Conservation (phyloP, 1,139 yeast species). For the Yamadazyma dendronema region DNA sequence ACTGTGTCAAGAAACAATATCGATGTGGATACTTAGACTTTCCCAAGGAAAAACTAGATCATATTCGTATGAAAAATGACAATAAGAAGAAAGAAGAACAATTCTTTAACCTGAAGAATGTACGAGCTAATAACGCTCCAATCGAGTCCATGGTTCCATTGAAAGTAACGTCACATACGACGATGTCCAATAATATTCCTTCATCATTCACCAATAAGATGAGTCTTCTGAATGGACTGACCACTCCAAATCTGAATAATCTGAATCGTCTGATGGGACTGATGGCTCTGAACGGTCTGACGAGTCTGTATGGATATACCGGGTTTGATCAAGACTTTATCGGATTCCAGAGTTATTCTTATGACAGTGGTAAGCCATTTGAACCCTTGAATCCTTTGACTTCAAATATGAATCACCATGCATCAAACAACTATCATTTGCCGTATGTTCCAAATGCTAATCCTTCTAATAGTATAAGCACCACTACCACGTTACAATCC, state of each 20-base stretch:
- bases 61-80: conserved; percentile 33
- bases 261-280: background rate
- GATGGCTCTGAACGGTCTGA: background rate
- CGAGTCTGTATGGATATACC: background rate
- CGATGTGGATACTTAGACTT: conserved; percentile 47
- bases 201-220: too few relatives aligned
- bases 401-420: background rate
- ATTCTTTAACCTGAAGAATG: conserved; percentile 1
- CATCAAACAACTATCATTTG: background rate
- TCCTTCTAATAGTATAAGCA: too few relatives aligned
- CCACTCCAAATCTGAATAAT: background rate
- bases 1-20: conserved; percentile 37
- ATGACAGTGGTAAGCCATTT: background rate
- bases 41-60: conserved; percentile 35
- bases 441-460: background rate
- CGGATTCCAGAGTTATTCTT: conserved; percentile 2
- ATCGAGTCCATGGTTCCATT: background rate
- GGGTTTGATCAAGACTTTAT: conserved; percentile 2
- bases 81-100: conserved; percentile 17
- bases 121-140: background rate
- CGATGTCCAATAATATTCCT: too few relatives aligned
- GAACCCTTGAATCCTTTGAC: background rate
- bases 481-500: background rate
- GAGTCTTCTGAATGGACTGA: background rate
- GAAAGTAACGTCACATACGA: background rate